Conservation (phyloP, 2,329 filamentous ascomycete species). For the Cladosporium cucumerinum region DNA sequence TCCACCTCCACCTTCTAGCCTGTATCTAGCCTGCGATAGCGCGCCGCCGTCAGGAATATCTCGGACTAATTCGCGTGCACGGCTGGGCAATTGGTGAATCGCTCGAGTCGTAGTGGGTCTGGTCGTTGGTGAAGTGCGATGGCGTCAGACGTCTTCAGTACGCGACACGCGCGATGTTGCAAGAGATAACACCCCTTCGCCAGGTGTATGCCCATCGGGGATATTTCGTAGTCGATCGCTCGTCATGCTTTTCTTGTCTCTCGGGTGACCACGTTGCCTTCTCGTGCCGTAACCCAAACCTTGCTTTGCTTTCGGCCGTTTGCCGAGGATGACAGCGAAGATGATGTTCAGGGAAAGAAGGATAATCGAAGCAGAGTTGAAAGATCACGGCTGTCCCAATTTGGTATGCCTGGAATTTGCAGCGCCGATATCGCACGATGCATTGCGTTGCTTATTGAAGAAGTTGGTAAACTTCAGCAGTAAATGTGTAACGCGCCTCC, state of each 20-base stretch:
- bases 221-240: neutral
- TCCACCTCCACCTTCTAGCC: slow-evolving; percentile 14
- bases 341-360: neutral
- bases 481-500: too few species aligned
- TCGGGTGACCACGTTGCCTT: neutral
- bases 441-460: too few species aligned
- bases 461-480: too few species aligned
- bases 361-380: neutral
- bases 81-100: slow-evolving; percentile 8
- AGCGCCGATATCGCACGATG: neutral
- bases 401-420: neutral
- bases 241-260: neutral
- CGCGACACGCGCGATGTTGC: neutral
- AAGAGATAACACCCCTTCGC: neutral
- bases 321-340: neutral
- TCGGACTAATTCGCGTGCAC: slow-evolving; percentile 7
- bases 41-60: neutral
- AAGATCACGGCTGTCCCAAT: neutral
- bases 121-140: neutral
- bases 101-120: neutral
- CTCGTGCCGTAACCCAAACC: slow-evolving; percentile 10
- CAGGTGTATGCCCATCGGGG: neutral
- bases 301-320: neutral
- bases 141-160: neutral
- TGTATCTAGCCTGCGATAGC: neutral